phyloP scores from a whole-genome alignment of 2,329 filamentous ascomycete genomes.

The Curvularia lunata region DNA sequence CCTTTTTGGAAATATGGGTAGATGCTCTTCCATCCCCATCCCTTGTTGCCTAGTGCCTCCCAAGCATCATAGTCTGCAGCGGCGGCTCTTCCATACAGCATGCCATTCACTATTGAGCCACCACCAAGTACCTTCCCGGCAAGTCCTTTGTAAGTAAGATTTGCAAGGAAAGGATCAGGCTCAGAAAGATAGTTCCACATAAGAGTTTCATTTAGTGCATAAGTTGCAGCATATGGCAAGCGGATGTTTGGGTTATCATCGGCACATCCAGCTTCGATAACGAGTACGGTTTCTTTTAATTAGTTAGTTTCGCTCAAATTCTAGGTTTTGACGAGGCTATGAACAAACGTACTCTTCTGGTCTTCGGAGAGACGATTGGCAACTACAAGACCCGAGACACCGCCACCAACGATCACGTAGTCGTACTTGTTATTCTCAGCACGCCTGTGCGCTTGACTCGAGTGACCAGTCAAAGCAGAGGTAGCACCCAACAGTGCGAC shows the following conservation, averaged over 20 bases:
- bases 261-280: constrained; percentile 35
- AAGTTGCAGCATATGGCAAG: constrained; percentile 32
- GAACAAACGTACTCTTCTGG: constrained; percentile 10
- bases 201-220: constrained; percentile 28
- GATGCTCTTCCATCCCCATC: constrained; percentile 64
- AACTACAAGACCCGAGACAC: constrained; percentile 34
- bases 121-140: constrained; percentile 34
- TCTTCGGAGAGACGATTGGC: constrained; percentile 33
- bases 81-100: constrained; percentile 47
- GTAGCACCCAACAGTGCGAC: constrained; percentile 23
- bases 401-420: constrained; percentile 39
- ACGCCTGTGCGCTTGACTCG: constrained; percentile 2
- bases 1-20: constrained; percentile 41
- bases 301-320: neutral
- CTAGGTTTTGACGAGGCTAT: neutral
- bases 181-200: constrained; percentile 30
- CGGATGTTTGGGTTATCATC: constrained; percentile 33
- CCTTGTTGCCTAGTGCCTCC: constrained; percentile 64
- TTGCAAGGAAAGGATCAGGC: constrained; percentile 28
- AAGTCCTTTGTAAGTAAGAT: constrained; percentile 23
- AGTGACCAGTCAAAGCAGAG: constrained; percentile 19
- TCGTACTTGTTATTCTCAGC: constrained; percentile 27
- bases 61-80: constrained; percentile 59
- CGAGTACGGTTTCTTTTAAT: constrained; percentile 31
- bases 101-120: constrained; percentile 42